phyloP scores from a whole-genome alignment of 1,284 basidiomycete genomes.

The Cutaneotrichosporon sp. region DNA sequence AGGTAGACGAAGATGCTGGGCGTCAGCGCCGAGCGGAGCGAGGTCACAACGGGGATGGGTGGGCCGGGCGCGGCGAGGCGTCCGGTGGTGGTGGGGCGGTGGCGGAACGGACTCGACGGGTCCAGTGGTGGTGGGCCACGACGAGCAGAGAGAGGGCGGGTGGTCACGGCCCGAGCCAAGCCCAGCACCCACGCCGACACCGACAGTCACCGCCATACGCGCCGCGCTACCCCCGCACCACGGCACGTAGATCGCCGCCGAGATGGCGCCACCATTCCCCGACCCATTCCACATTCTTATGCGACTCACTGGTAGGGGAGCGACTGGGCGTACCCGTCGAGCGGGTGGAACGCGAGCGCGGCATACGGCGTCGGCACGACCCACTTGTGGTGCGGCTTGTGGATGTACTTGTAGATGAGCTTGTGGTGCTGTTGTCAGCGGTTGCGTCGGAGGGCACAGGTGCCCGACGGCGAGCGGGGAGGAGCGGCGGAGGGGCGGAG shows the following conservation, averaged over 20 bases:
- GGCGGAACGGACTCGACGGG: too few relatives aligned
- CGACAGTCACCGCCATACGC: too few relatives aligned
- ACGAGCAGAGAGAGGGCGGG: too few relatives aligned
- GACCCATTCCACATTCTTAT: neutral
- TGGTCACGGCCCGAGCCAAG: too few relatives aligned
- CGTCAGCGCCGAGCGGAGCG: conserved; percentile 11
- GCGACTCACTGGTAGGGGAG: conserved; percentile 76
- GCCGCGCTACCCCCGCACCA: too few relatives aligned
- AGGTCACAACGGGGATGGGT: neutral
- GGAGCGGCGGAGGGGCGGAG: too few relatives aligned
- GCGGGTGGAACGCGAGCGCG: conserved; percentile 94
- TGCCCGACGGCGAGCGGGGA: too few relatives aligned
- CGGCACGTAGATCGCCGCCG: too few relatives aligned
- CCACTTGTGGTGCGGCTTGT: conserved; percentile 99
- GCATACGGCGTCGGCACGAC: conserved; percentile 96
- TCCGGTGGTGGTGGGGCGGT: neutral
- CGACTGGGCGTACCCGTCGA: conserved; percentile 93
- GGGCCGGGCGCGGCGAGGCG: neutral
- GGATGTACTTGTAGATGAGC: conserved; percentile 80
- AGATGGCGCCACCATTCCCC: neutral
- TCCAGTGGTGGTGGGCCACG: too few relatives aligned
- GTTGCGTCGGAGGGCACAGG: too few relatives aligned
- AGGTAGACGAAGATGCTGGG: conserved; percentile 74
- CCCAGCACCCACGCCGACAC: too few relatives aligned
- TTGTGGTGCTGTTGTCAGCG: conserved; percentile 65